These are phyloP conservation scores for Exophiala lecanii-corni DNA, from an alignment of 2,329 filamentous ascomycete species.

Conservation along the genomic window DNA sequence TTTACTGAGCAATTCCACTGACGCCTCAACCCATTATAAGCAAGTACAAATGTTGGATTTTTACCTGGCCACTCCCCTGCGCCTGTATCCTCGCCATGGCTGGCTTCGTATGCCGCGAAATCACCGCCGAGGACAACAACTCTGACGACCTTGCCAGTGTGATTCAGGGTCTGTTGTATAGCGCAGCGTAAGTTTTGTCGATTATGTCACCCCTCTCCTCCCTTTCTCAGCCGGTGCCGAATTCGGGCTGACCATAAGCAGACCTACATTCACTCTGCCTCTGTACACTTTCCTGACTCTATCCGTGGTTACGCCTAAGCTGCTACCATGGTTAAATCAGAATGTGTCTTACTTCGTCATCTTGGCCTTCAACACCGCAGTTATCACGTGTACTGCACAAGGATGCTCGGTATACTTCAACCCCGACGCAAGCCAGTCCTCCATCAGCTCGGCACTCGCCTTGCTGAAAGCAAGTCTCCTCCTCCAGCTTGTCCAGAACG, in stretches of 20 bases:
- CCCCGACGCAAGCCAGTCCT: conserved; percentile 1
- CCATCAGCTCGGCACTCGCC: conserved; percentile 9
- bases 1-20: no score
- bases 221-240: no score
- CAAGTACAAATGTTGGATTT: conserved; percentile 13
- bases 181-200: conserved; percentile 10
- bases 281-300: conserved; percentile 9
- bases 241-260: no score
- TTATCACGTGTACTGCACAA: conserved; percentile 15
- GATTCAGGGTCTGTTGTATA: conserved; percentile 18
- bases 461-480: conserved; percentile 15
- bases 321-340: conserved; percentile 1
- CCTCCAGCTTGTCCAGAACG: conserved; percentile 12
- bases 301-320: neutral
- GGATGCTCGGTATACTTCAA: conserved; percentile 14
- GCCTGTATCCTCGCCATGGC: conserved; percentile 17
- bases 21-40: conserved; percentile 1
- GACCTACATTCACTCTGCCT: conserved; percentile 10
- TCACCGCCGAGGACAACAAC: conserved; percentile 7
- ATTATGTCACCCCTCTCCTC: no score
- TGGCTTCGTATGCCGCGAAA: conserved; percentile 21
- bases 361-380: conserved; percentile 5
- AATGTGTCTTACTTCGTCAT: conserved; percentile 4
- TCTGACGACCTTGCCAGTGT: conserved; percentile 9
- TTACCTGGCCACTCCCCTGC: conserved; percentile 15